A percentile compares a stretch with the other conserved stretches of the same genome.
phyloP scores from a whole-genome alignment of 306 rosid genomes.

The Fragaria vesca region DNA sequence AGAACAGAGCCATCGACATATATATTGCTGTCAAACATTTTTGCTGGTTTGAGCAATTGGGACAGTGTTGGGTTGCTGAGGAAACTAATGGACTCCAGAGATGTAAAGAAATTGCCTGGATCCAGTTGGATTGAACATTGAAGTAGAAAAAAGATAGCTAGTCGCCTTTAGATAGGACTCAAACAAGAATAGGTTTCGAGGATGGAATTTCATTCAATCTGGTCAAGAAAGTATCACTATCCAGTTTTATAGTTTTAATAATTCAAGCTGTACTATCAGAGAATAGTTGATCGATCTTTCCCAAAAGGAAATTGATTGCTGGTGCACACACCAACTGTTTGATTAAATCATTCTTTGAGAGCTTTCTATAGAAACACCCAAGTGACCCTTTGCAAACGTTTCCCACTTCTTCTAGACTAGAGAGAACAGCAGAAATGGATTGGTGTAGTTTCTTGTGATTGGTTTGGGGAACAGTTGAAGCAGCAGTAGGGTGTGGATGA shows the following conservation, averaged over 20 bases:
- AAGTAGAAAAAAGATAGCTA: not conserved
- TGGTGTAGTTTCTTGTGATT: not conserved
- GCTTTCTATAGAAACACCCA: not conserved
- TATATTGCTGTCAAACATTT: conserved; percentile 62
- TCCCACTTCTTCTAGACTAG: not conserved
- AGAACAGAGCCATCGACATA: conserved; percentile 62
- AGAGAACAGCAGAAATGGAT: not conserved
- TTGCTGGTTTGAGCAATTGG: conserved; percentile 64
- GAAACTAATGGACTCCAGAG: conserved; percentile 60
- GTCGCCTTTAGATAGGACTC: not conserved
- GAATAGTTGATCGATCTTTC: not conserved
- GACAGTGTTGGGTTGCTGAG: conserved; percentile 50
- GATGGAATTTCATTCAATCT: not conserved
- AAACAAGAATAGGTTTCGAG: not conserved
- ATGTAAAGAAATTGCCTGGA: conserved; percentile 70
- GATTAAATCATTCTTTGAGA: too few relatives aligned
- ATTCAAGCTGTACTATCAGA: too few relatives aligned
- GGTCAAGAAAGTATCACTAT: not conserved
- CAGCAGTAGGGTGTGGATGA: conserved; percentile 21
- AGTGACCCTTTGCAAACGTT: not conserved
- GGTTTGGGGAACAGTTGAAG: not conserved
- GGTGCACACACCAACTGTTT: not conserved
- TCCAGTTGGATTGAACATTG: conserved; percentile 55
- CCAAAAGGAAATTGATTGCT: not conserved
- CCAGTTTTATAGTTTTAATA: too few relatives aligned